phyloP scores from a whole-genome alignment of 345 rosid genomes.

The Crucihimalaya himalaica region DNA sequence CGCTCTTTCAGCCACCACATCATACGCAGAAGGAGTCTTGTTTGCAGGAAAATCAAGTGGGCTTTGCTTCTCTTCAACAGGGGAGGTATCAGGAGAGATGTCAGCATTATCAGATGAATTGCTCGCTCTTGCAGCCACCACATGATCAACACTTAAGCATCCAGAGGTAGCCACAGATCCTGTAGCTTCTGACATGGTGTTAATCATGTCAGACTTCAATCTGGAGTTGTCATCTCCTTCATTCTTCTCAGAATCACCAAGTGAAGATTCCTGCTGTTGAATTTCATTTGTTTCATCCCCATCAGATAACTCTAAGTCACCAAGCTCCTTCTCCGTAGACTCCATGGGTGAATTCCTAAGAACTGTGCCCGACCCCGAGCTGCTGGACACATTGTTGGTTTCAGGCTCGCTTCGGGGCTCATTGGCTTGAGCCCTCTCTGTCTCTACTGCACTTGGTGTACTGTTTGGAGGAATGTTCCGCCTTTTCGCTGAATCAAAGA shows the following conservation, averaged over 20 bases:
- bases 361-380: constrained; percentile 33
- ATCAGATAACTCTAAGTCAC: constrained; percentile 26
- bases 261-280: constrained; percentile 30
- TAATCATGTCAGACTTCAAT: not conserved
- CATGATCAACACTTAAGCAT: constrained; percentile 23
- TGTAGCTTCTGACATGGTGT: constrained; percentile 4
- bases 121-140: constrained; percentile 24
- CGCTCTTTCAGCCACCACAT: constrained; percentile 18
- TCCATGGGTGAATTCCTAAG: constrained; percentile 24
- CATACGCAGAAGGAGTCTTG: not conserved
- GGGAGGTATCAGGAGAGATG: constrained; percentile 33
- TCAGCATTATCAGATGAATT: constrained; percentile 19
- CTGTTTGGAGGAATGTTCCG: constrained; percentile 39
- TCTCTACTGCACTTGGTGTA: constrained; percentile 39
- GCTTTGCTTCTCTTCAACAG: constrained; percentile 19
- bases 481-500: constrained; percentile 55
- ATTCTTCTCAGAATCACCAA: constrained; percentile 21
- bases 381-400: constrained; percentile 41
- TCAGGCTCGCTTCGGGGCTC: constrained; percentile 29
- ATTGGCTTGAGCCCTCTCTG: constrained; percentile 33
- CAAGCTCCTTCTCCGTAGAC: constrained; percentile 31
- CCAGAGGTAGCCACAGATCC: constrained; percentile 12
- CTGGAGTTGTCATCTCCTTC: constrained; percentile 34
- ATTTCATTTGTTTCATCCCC: constrained; percentile 34
- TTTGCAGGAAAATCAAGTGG: not conserved